Conservation (phyloP, 73 alveolate species). For the Tetrahymena malaccensis region DNA sequence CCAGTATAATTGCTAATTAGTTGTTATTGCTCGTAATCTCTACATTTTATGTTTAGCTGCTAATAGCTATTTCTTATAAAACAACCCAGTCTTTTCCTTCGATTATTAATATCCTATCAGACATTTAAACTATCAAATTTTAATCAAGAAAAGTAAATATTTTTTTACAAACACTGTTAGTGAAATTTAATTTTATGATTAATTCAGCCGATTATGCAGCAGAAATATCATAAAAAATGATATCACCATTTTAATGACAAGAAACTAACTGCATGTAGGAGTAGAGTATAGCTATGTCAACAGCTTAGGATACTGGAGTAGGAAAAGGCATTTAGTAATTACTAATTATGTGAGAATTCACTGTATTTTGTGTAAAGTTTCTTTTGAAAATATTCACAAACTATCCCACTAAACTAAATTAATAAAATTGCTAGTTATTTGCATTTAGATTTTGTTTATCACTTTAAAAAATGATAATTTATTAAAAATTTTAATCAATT, state of each 20-base stretch:
- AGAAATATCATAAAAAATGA: not conserved
- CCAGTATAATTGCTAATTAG: not conserved
- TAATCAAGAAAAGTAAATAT: not conserved
- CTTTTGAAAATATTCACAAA: not conserved
- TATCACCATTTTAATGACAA: not conserved
- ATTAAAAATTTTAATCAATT: not conserved
- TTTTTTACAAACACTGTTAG: not conserved
- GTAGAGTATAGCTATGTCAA: not conserved
- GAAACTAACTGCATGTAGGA: not conserved
- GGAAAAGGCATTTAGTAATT: not conserved
- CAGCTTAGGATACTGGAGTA: not conserved
- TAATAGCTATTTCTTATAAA: not conserved
- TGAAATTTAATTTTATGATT: not conserved
- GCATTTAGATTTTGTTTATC: not conserved
- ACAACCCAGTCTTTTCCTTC: not conserved
- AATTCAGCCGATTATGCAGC: not conserved
- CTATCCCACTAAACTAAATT: not conserved
- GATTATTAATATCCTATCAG: no score
- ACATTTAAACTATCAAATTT: not conserved
- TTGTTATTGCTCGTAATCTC: not conserved
- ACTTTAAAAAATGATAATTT: not conserved
- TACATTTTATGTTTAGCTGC: no score
- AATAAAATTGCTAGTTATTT: no score
- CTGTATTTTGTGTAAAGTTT: no score
- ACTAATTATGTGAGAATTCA: not conserved